Percentiles rank a stretch among this genome's conserved stretches.
Conservation (phyloP, 129 eudicot genomes). For the Flaveria ramosissima region DNA sequence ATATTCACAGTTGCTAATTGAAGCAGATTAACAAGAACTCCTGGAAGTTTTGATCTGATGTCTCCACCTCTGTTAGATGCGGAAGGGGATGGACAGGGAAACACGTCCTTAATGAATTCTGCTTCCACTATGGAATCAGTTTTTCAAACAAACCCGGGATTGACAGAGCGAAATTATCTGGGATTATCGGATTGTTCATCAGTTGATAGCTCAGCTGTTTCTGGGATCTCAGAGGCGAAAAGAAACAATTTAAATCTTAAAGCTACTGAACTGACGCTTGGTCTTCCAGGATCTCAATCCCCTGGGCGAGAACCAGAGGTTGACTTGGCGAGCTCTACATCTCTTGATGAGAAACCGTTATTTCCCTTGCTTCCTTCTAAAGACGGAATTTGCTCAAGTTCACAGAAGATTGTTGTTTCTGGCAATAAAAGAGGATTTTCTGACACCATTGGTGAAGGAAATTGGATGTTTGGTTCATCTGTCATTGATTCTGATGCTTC, state of each 20-base stretch:
- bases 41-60: slow-evolving; percentile 43
- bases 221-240: slow-evolving; percentile 42
- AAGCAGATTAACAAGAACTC: slow-evolving; percentile 30
- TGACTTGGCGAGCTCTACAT: slow-evolving; percentile 34
- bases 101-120: slow-evolving; percentile 48
- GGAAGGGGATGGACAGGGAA: slow-evolving; percentile 62
- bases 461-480: slow-evolving; percentile 53
- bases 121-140: slow-evolving; percentile 52
- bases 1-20: not conserved
- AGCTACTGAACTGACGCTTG: slow-evolving; percentile 83
- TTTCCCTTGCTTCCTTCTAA: slow-evolving; percentile 74
- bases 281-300: slow-evolving; percentile 85
- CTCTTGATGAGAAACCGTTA: slow-evolving; percentile 66
- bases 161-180: slow-evolving; percentile 72
- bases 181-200: slow-evolving; percentile 87
- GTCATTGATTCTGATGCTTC: slow-evolving; percentile 58
- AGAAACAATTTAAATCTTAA: slow-evolving; percentile 60
- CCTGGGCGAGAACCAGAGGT: slow-evolving; percentile 53
- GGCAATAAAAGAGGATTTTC: slow-evolving; percentile 83
- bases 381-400: slow-evolving; percentile 52
- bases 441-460: slow-evolving; percentile 65
- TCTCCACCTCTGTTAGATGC: slow-evolving; percentile 65
- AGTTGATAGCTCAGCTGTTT: slow-evolving; percentile 58
- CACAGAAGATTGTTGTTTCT: slow-evolving; percentile 58
- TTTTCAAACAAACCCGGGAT: slow-evolving; percentile 39